phyloP scores from a whole-genome alignment of 495 filamentous ascomycete genomes.

The Aspergillus biplanus region DNA sequence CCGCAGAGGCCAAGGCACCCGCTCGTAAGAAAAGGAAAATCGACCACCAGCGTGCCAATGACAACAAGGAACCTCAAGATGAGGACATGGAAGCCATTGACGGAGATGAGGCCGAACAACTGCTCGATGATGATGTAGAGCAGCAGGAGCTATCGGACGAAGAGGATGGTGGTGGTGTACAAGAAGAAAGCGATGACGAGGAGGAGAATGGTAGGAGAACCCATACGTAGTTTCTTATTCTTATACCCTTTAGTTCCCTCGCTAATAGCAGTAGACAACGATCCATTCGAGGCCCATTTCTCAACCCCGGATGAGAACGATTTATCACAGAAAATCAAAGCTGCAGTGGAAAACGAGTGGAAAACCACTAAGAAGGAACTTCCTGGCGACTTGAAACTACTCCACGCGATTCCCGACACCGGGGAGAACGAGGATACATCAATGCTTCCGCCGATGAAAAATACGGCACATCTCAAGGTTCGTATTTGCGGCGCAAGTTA shows the following conservation, averaged over 20 bases:
- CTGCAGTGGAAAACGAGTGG: conserved; percentile 62
- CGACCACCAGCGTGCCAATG: conserved; percentile 36
- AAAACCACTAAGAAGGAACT: conserved; percentile 42
- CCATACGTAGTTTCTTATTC: not conserved
- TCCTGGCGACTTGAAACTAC: conserved; percentile 48
- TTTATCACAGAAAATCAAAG: conserved; percentile 56
- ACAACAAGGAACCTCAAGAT: conserved; percentile 18
- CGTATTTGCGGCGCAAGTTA: not conserved
- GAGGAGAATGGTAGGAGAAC: conserved; percentile 28
- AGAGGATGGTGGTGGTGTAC: conserved; percentile 39
- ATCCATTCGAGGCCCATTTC: conserved; percentile 85
- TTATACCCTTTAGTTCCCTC: not conserved
- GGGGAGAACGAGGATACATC: conserved; percentile 26
- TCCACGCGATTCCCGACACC: conserved; percentile 44
- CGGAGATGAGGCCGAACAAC: conserved; percentile 31
- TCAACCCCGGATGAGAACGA: conserved; percentile 60
- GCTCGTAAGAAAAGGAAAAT: conserved; percentile 72
- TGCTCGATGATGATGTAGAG: conserved; percentile 36
- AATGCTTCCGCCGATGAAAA: conserved; percentile 42
- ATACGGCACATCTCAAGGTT: conserved; percentile 43
- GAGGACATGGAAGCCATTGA: conserved; percentile 12
- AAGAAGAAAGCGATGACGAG: conserved; percentile 47
- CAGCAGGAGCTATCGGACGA: conserved; percentile 48
- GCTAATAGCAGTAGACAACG: conserved; percentile 40
- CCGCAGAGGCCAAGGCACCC: conserved; percentile 54